phyloP scores from a whole-genome alignment of 2,329 filamentous ascomycete species.

The Diplodia scrobiculata region DNA sequence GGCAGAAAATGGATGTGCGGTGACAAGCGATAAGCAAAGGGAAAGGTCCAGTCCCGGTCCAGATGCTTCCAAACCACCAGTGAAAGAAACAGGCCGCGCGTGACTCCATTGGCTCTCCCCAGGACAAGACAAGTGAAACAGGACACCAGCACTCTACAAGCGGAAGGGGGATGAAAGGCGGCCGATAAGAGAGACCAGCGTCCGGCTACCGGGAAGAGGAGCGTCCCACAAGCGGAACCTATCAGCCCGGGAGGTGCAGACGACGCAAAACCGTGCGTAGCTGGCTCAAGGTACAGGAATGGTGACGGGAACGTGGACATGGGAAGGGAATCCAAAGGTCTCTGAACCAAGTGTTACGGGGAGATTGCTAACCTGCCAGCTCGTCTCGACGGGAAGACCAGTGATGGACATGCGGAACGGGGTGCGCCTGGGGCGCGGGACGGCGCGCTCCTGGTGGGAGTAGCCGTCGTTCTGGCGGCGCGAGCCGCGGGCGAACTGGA shows the following conservation, averaged over 20 bases:
- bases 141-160: conserved; percentile 20
- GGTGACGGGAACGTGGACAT: conserved; percentile 28
- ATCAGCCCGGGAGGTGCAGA: conserved; percentile 23
- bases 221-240: conserved; percentile 27
- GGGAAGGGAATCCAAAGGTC: conserved; percentile 28
- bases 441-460: conserved; percentile 64
- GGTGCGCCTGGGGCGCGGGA: conserved; percentile 86
- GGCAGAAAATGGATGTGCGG: conserved; percentile 37
- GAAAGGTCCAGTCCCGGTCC: conserved; percentile 27
- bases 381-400: conserved; percentile 96
- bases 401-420: conserved; percentile 96
- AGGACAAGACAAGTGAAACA: conserved; percentile 24
- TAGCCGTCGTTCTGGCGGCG: conserved; percentile 67
- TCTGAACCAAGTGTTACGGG: conserved; percentile 51
- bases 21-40: conserved; percentile 36
- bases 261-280: conserved; percentile 10
- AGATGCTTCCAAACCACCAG: conserved; percentile 27
- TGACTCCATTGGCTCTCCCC: conserved; percentile 21
- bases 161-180: conserved; percentile 11
- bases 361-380: conserved; percentile 97
- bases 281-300: conserved; percentile 26
- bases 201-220: conserved; percentile 27
- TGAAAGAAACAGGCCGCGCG: conserved; percentile 29
- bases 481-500: conserved; percentile 94
- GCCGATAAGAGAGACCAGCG: conserved; percentile 21